Conservation (phyloP, 768 basidiomycete genomes). For the Termitomyces titanicus region DNA sequence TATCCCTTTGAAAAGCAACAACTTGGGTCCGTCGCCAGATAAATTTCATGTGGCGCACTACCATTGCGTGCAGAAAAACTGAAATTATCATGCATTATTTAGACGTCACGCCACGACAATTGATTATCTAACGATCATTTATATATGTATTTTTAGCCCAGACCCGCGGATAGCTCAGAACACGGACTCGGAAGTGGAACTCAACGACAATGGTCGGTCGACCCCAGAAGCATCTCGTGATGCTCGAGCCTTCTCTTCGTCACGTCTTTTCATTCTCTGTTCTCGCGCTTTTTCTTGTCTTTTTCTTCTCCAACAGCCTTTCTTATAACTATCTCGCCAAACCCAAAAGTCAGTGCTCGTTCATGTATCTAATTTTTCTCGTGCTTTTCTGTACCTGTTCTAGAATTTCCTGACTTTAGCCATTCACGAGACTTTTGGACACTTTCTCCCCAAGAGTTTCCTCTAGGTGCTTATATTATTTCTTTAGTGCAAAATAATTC, state of each 20-base stretch:
- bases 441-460: constrained; percentile 47
- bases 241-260: constrained; percentile 15
- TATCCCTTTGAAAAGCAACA: no score
- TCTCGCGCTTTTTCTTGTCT: constrained; percentile 38
- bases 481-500: neutral
- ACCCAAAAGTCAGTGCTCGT: neutral
- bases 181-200: neutral
- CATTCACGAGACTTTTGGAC: constrained; percentile 39
- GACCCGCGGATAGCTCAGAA: neutral
- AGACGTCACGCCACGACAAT: neutral
- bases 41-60: no score
- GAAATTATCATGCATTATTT: no score
- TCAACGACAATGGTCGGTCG: constrained; percentile 13
- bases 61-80: no score
- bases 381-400: neutral
- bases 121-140: constrained; percentile 3
- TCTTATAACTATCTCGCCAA: constrained; percentile 6
- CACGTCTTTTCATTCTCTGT: constrained; percentile 29
- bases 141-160: no score
- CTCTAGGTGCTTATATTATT: constrained; percentile 43
- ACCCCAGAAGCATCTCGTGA: constrained; percentile 7
- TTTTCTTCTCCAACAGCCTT: constrained; percentile 35
- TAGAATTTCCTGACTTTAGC: constrained; percentile 56
- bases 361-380: neutral
- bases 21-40: no score